Percentiles rank a stretch among this genome's conserved stretches.
phyloP scores from a whole-genome alignment of 2,329 filamentous ascomycete species.

The Paecilomyces sp. region DNA sequence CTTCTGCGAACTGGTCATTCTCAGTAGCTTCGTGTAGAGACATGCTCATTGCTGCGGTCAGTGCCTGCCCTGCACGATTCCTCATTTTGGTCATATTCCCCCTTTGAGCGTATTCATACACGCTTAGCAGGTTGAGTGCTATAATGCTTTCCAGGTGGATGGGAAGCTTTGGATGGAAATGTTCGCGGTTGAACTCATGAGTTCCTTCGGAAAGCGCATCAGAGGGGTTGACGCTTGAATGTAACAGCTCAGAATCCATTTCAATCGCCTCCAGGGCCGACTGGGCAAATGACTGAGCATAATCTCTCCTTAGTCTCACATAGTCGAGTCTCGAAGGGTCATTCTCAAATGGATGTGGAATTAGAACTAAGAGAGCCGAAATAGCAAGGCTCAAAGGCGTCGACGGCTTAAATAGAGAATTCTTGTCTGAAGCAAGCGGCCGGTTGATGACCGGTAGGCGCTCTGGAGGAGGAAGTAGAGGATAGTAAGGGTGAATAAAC shows the following conservation, averaged over 20 bases:
- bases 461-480: slow-evolving; percentile 18
- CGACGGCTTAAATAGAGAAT: slow-evolving; percentile 9
- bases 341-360: slow-evolving; percentile 16
- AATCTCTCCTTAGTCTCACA: slow-evolving; percentile 13
- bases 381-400: slow-evolving; percentile 21
- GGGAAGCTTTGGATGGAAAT: slow-evolving; percentile 14
- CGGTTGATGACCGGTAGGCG: slow-evolving; percentile 9
- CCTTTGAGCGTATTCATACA: slow-evolving; percentile 24
- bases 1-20: slow-evolving; percentile 15
- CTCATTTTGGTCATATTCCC: slow-evolving; percentile 22
- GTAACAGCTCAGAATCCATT: slow-evolving; percentile 16
- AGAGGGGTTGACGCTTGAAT: slow-evolving; percentile 6
- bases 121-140: slow-evolving; percentile 17
- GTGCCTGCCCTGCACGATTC: slow-evolving; percentile 19
- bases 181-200: slow-evolving; percentile 5
- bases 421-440: slow-evolving; percentile 4
- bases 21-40: slow-evolving; percentile 15
- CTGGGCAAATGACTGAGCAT: slow-evolving; percentile 17
- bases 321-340: slow-evolving; percentile 12
- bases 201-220: slow-evolving; percentile 8
- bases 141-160: slow-evolving; percentile 19
- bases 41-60: slow-evolving; percentile 18
- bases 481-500: slow-evolving; percentile 23
- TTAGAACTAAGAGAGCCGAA: slow-evolving; percentile 18
- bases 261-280: slow-evolving; percentile 17